These are phyloP conservation scores for Venturia pyrina DNA, from an alignment of 2,329 filamentous ascomycete species.

Conservation along the genomic window DNA sequence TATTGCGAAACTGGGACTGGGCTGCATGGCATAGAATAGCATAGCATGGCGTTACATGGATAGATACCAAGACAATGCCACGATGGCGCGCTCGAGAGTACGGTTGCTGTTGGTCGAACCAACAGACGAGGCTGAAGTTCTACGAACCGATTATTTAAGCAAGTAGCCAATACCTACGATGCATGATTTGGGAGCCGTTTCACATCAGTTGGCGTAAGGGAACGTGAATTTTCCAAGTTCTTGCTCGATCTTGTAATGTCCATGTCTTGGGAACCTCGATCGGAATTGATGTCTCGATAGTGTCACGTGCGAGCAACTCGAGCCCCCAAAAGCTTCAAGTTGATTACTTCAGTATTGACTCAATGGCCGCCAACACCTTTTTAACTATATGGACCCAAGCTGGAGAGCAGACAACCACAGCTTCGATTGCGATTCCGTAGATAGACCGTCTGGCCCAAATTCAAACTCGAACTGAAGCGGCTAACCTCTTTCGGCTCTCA, in stretches of 20 bases:
- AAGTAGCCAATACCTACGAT: no score
- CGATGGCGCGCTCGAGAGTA: not conserved
- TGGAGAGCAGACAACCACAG: not conserved
- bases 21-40: constrained; percentile 7
- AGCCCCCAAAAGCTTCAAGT: not conserved
- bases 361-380: not conserved
- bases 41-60: constrained; percentile 11
- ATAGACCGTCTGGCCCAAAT: not conserved
- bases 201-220: not conserved
- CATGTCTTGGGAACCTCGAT: not conserved
- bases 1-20: constrained; percentile 18
- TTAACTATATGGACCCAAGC: not conserved
- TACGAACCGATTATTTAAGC: not conserved
- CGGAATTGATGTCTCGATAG: no score
- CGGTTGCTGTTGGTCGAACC: not conserved
- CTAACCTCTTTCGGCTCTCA: not conserved
- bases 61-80: not conserved
- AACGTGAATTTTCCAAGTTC: not conserved
- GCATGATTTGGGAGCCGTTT: no score
- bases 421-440: no score
- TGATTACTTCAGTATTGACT: not conserved
- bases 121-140: not conserved
- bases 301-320: not conserved
- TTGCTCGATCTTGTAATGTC: not conserved
- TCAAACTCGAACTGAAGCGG: not conserved